Evolutionary conservation across 2,329 filamentous ascomycete genomes (phyloP).

Genomic region (Botrytis paeoniae): DNA sequence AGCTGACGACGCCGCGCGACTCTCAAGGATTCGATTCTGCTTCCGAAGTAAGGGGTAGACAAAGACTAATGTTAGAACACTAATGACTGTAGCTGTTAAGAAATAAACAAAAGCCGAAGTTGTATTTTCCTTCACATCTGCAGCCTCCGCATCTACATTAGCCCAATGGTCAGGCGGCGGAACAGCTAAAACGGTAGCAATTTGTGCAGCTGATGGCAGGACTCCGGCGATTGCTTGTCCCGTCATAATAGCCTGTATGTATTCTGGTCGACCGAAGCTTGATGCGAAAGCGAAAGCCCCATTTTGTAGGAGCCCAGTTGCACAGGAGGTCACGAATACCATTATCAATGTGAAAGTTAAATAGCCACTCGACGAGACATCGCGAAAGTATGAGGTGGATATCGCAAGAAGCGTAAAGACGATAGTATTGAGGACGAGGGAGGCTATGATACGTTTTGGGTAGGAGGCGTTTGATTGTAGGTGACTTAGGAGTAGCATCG

Average conservation of each 20-base stretch:
- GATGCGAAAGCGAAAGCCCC: slow-evolving; percentile 89
- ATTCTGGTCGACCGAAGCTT: slow-evolving; percentile 80
- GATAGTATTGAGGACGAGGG: slow-evolving; percentile 72
- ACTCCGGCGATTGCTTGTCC: slow-evolving; percentile 92
- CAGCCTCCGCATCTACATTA: slow-evolving; percentile 24
- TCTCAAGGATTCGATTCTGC: slow-evolving; percentile 52
- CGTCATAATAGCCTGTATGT: slow-evolving; percentile 94
- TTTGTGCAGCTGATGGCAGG: slow-evolving; percentile 81
- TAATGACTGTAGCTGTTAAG: slow-evolving; percentile 78
- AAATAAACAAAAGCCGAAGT: slow-evolving; percentile 88
- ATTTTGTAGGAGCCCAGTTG: slow-evolving; percentile 86
- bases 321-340: slow-evolving; percentile 75
- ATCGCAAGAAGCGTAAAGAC: slow-evolving; percentile 76
- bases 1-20: slow-evolving; percentile 50
- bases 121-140: slow-evolving; percentile 45
- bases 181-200: slow-evolving; percentile 73
- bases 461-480: slow-evolving; percentile 83
- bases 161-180: slow-evolving; percentile 43
- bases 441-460: slow-evolving; percentile 75
- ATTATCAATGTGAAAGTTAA: slow-evolving; percentile 78
- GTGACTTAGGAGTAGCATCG: slow-evolving; percentile 74
- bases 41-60: slow-evolving; percentile 71
- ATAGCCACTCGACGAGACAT: slow-evolving; percentile 62
- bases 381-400: slow-evolving; percentile 69
- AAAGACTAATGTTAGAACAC: slow-evolving; percentile 63